phyloP scores from a whole-genome alignment of 2,329 filamentous ascomycete species.

The Phoma sp. region DNA sequence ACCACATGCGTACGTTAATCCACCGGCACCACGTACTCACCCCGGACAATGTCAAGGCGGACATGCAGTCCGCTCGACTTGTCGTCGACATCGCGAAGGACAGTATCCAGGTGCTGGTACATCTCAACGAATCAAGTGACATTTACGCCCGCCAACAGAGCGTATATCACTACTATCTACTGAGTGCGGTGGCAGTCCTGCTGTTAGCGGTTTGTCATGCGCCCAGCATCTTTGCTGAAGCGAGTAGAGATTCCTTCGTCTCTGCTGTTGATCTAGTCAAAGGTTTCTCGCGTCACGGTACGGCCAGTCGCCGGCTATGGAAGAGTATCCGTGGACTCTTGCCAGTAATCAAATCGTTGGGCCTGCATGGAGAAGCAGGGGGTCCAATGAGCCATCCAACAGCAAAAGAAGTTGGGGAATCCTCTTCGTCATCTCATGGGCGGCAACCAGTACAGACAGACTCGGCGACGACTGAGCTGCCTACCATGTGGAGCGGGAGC shows the following conservation, averaged over 20 bases:
- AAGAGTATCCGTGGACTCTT: slow-evolving; percentile 27
- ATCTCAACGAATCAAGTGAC: slow-evolving; percentile 28
- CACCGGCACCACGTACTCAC: slow-evolving; percentile 30
- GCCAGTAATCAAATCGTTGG: slow-evolving; percentile 24
- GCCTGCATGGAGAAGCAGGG: slow-evolving; percentile 2
- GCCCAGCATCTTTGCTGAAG: slow-evolving; percentile 24
- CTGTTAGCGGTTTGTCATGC: slow-evolving; percentile 29
- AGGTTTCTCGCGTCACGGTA: slow-evolving; percentile 25
- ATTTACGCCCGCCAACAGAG: slow-evolving; percentile 28
- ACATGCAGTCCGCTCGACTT: slow-evolving; percentile 18
- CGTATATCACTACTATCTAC: slow-evolving; percentile 28
- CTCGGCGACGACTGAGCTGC: background rate
- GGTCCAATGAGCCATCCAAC: background rate
- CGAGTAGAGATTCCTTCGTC: slow-evolving; percentile 26
- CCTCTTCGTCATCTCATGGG: background rate
- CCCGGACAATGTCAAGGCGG: slow-evolving; percentile 21
- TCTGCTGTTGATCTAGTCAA: slow-evolving; percentile 28
- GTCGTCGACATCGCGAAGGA: slow-evolving; percentile 29
- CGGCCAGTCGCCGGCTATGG: slow-evolving; percentile 28
- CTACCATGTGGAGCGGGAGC: slow-evolving; percentile 3
- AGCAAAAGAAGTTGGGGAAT: background rate
- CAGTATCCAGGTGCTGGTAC: slow-evolving; percentile 28
- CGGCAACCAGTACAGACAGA: background rate
- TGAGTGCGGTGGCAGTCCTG: slow-evolving; percentile 26
- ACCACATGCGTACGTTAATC: slow-evolving; percentile 26